phyloP scores from a whole-genome alignment of 805 yeast genomes.

The Candida fluviatilis region DNA sequence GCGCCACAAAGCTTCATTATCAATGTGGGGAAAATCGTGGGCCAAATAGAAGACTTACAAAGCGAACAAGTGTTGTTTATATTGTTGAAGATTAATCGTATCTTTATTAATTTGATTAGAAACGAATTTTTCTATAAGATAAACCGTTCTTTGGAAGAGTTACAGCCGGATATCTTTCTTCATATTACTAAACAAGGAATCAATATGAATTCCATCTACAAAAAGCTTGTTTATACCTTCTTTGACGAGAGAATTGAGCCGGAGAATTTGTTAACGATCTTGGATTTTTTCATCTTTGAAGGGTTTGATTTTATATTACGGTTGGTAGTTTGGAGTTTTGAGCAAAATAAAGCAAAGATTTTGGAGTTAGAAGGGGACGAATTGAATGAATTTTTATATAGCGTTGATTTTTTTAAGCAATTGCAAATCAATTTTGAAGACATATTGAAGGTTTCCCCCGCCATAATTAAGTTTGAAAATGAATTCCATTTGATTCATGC shows the following conservation, averaged over 20 bases:
- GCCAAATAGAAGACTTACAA: constrained; percentile 14
- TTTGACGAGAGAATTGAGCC: constrained; percentile 13
- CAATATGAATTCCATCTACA: constrained; percentile 18
- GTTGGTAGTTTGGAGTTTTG: constrained; percentile 21
- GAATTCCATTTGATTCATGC: constrained; percentile 36
- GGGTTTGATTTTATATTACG: constrained; percentile 35
- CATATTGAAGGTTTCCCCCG: constrained; percentile 17
- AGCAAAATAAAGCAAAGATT: constrained; percentile 13
- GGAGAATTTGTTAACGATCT: constrained; percentile 10
- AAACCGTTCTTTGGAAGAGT: constrained; percentile 33
- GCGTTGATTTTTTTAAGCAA: constrained; percentile 14
- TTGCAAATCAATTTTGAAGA: constrained; percentile 8
- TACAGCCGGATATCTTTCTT: constrained; percentile 18
- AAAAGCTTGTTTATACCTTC: constrained; percentile 15
- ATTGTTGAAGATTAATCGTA: constrained; percentile 28
- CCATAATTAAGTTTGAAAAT: constrained; percentile 31
- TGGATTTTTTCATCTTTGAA: constrained; percentile 37
- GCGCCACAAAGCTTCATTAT: constrained; percentile 19
- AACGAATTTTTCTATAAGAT: constrained; percentile 35
- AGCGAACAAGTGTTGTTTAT: constrained; percentile 29
- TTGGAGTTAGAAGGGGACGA: constrained; percentile 20
- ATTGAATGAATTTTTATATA: constrained; percentile 16
- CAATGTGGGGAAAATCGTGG: constrained; percentile 16
- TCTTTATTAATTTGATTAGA: constrained; percentile 20
- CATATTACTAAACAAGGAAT: constrained; percentile 38